Conservation (phyloP, 148 eudicot genomes). For the Camellia japonica region DNA sequence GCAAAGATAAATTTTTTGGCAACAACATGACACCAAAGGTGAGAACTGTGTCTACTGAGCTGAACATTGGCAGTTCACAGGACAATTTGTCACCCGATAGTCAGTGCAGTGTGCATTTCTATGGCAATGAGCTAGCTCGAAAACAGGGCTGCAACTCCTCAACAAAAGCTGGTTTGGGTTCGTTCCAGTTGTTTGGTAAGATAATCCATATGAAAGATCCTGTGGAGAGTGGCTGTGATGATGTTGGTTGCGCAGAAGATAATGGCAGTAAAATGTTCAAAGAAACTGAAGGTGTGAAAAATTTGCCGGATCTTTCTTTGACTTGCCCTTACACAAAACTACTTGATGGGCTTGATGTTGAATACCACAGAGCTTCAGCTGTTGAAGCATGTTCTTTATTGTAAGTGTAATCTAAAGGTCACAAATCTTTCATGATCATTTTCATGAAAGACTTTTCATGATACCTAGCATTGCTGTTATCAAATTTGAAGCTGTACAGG, state of each 20-base stretch:
- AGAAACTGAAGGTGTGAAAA: conserved; percentile 28
- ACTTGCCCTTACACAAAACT: conserved; percentile 25
- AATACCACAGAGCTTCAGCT: conserved; percentile 34
- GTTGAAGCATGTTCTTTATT: conserved; percentile 37
- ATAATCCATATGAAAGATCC: conserved; percentile 31
- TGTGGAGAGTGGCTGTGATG: conserved; percentile 23
- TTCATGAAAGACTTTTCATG: no score
- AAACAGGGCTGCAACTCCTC: conserved; percentile 24
- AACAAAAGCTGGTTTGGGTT: conserved; percentile 26
- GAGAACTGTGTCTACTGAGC: conserved; percentile 45
- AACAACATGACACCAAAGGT: conserved; percentile 20
- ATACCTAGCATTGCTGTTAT: no score
- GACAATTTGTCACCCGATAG: conserved; percentile 54
- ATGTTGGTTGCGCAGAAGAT: conserved; percentile 28
- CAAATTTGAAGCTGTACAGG: conserved; percentile 35
- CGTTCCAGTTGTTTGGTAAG: conserved; percentile 71
- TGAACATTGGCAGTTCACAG: conserved; percentile 39
- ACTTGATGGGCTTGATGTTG: conserved; percentile 36
- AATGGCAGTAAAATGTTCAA: conserved; percentile 16
- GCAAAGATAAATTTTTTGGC: conserved; percentile 18
- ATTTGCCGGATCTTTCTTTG: conserved; percentile 23
- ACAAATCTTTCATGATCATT: no score
- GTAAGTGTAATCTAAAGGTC: no score
- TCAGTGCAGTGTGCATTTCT: conserved; percentile 49
- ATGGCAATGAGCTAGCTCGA: conserved; percentile 24